Conservation (phyloP, 2,329 filamentous ascomycete species). For the Biscogniauxia marginata region DNA sequence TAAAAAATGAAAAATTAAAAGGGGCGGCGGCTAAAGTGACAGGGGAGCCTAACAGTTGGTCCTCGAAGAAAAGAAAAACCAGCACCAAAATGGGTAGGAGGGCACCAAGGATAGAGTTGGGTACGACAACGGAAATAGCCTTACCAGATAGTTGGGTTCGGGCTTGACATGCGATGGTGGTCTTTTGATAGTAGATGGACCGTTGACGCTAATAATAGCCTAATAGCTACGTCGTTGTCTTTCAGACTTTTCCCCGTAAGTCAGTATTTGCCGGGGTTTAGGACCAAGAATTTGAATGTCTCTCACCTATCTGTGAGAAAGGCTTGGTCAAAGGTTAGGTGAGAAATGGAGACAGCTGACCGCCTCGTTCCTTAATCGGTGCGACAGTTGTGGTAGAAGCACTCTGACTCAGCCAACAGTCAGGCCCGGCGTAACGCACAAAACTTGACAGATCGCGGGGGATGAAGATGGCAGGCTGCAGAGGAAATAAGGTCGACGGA, state of each 20-base stretch:
- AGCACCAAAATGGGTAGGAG: conserved; percentile 5
- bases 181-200: background rate
- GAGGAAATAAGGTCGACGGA: conserved; percentile 19
- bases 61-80: background rate
- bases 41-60: background rate
- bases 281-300: conserved; percentile 19
- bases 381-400: conserved; percentile 4
- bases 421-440: conserved; percentile 18
- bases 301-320: conserved; percentile 17
- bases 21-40: background rate
- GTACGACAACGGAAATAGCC: background rate
- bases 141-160: background rate
- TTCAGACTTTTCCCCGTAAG: background rate
- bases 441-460: conserved; percentile 21
- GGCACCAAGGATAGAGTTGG: background rate
- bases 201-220: background rate
- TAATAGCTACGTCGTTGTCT: background rate
- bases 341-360: conserved; percentile 10
- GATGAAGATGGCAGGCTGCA: conserved; percentile 12
- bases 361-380: conserved; percentile 8
- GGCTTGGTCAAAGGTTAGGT: conserved; percentile 9
- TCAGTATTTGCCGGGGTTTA: background rate
- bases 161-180: background rate
- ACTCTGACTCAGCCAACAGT: conserved; percentile 24
- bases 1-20: background rate